Evolutionary conservation across 805 yeast species (phyloP).

Genomic region (Kurtzmaniella cleridarum): DNA sequence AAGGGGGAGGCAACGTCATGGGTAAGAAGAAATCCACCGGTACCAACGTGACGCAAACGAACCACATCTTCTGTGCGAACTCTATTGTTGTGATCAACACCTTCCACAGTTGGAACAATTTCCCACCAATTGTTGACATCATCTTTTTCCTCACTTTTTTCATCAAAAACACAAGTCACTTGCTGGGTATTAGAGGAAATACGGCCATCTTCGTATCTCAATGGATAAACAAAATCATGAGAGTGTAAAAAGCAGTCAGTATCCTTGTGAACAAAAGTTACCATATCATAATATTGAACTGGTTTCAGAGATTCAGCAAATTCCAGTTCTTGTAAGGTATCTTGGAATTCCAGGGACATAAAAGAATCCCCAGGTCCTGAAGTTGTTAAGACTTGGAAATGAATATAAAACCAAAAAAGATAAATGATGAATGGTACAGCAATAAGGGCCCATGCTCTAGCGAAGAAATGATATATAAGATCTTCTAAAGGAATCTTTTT

Average conservation of each 20-base stretch:
- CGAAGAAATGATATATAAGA: slow-evolving; percentile 64
- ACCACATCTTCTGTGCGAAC: slow-evolving; percentile 68
- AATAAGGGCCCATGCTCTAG: slow-evolving; percentile 67
- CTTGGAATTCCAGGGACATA: slow-evolving; percentile 95
- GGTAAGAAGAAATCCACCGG: slow-evolving; percentile 74
- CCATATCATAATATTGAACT: slow-evolving; percentile 68
- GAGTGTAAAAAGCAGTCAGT: slow-evolving; percentile 82
- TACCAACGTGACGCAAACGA: slow-evolving; percentile 75
- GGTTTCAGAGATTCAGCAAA: slow-evolving; percentile 64
- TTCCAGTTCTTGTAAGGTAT: slow-evolving; percentile 79
- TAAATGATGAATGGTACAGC: slow-evolving; percentile 78
- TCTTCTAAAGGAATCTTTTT: slow-evolving; percentile 56
- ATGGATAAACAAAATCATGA: slow-evolving; percentile 69
- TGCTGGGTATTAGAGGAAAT: slow-evolving; percentile 92
- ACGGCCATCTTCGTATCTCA: slow-evolving; percentile 95
- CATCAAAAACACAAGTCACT: slow-evolving; percentile 64
- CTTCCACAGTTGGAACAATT: slow-evolving; percentile 51
- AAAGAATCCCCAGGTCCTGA: slow-evolving; percentile 96
- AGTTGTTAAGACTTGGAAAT: slow-evolving; percentile 70
- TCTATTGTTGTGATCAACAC: slow-evolving; percentile 36
- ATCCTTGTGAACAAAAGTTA: slow-evolving; percentile 76
- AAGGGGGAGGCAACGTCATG: slow-evolving; percentile 97
- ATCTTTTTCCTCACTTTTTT: slow-evolving; percentile 20
- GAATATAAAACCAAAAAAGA: slow-evolving; percentile 87
- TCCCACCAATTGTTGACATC: slow-evolving; percentile 82